phyloP scores from a whole-genome alignment of 371 early-diverging fungal species.

The Chytridiales sp. region DNA sequence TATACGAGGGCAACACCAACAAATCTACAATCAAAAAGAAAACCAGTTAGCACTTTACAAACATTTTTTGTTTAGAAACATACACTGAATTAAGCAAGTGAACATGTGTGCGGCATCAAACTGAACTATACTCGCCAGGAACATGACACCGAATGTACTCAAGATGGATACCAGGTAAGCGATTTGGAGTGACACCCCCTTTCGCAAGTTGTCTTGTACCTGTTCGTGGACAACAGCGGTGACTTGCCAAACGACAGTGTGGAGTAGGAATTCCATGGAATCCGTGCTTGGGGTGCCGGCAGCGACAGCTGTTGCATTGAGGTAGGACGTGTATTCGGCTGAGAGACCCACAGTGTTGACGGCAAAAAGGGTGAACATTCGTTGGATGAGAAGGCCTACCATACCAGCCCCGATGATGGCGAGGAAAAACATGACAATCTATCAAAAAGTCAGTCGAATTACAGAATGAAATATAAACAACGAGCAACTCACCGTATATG shows the following conservation, averaged over 20 bases:
- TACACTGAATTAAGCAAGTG: slow-evolving; percentile 44
- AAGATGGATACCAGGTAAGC: slow-evolving; percentile 12
- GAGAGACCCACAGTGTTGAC: neutral
- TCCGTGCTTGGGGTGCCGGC: slow-evolving; percentile 7
- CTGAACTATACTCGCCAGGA: slow-evolving; percentile 60
- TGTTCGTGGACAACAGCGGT: too few species aligned
- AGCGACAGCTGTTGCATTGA: slow-evolving; percentile 2
- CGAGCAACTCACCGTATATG: slow-evolving; percentile 21
- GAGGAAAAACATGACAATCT: slow-evolving; percentile 28
- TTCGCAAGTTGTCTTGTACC: slow-evolving; percentile 3
- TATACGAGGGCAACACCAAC: slow-evolving; percentile 41
- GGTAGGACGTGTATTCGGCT: slow-evolving; percentile 4
- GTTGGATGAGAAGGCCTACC: slow-evolving; percentile 24
- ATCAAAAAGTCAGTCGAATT: neutral
- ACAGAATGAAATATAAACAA: neutral
- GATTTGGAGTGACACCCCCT: slow-evolving; percentile 3
- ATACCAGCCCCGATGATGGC: slow-evolving; percentile 32
- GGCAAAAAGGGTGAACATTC: slow-evolving; percentile 9
- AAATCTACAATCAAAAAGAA: slow-evolving; percentile 15
- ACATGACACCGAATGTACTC: slow-evolving; percentile 65
- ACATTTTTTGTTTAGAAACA: neutral
- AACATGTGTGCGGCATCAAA: slow-evolving; percentile 57
- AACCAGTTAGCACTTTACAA: slow-evolving; percentile 4
- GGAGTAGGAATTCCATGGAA: slow-evolving; percentile 19
- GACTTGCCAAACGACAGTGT: slow-evolving; percentile 45